Evolutionary conservation across 305 asterid species (phyloP), one percentile per base, ranked within the genome.

Genomic region (Fraxinus angustifolia): DNA sequence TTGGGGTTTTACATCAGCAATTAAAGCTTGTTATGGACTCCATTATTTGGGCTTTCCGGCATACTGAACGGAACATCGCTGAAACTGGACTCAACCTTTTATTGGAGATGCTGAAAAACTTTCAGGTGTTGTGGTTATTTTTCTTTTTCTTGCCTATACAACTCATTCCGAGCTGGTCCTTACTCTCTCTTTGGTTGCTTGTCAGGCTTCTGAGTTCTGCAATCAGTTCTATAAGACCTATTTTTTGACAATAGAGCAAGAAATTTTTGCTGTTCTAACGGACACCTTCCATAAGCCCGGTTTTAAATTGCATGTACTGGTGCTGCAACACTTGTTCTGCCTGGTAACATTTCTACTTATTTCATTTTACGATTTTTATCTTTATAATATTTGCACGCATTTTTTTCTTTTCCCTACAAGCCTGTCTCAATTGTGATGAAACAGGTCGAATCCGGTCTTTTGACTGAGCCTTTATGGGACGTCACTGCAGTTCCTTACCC

Each of bases 1-100:
- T 33, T 81, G 76, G 21, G 76, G 28, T 73, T 77, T 72, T 76
- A 60, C 16, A 56, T 42, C 97, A 96, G 98, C 98, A 96, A 92
- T 87, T 96, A 80, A 96, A 92, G 88, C 97, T 94, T 81, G 97
- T 96, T 60, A 92, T 93, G 97, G 99, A 96, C 87, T 96, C 99
- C 77, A 94, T 96, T 75, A 93, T 96, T 73, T 96, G 99, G 99
- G 98, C 98, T 74, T 94, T 96, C 91, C 98, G 99, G 80, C 99
- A 96, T 84, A 96, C 98, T 60, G 99, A 96, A 82, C 86, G 99
- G 79, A 96, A 96, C 86, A 94, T 96, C 81, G 99, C 99, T 34
- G 99, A 96, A 89, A 94, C 98, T 68, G 99, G 99, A 76, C 97
- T 96, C 80, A 92, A 88, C 89, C 98, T 96, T 75, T 71, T 94